Base-by-base conservation (phyloP, 2,329 filamentous ascomycete species). In the Aspergillus arachidicola region DNA sequence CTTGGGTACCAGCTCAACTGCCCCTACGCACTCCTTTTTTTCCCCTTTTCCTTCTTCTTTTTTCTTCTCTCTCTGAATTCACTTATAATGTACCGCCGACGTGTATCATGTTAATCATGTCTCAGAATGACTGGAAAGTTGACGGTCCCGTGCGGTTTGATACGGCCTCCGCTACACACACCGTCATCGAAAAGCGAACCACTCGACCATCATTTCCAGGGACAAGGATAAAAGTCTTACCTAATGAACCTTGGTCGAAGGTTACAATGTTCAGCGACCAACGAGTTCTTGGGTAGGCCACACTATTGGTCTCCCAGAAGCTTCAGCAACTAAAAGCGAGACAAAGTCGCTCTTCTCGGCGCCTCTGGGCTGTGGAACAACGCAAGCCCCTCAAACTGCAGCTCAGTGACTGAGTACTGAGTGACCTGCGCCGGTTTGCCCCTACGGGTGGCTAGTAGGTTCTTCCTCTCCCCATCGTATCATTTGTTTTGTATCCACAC, bases 331-430 rank as follows among this genome's bases (percentile, higher is more conserved):
- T 36, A 54, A 32, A 41, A 36, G 50, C 28, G 50, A 53, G 50
- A 53, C 50, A 21, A 16, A 34, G n/a, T 54, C 48, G 48, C 30
- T 28, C 26, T 32, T 34, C 48, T 53, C 50, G 32, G 51, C 51
- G 34, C 32, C 30, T 59, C 21, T 59, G 26, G 48, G n/a, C 28
- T 32, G 58, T 53, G 58, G 46, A 59, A 43, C 58, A 59, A 59
- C 12, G 9, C 48, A 55, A 54, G 50, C 38, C 38, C 30, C 21
- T 19, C 50, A 30, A 32, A 38, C 46, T 51, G 28, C 58, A 54
- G 23, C 36, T 59, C 10, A 16, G 45, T 48, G 26, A 28, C 26
- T 28, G 26, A 28, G 26, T 28, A 28, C 26, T 28, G 26, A 28
- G 26, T 28, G 23, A 54, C 48, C 34, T 54, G 36, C 32, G 36